Percentiles rank a stretch among this genome's conserved stretches.
These are phyloP conservation scores for Citrus sp. DNA, from an alignment of 345 rosid genomes.

Conservation along the genomic window DNA sequence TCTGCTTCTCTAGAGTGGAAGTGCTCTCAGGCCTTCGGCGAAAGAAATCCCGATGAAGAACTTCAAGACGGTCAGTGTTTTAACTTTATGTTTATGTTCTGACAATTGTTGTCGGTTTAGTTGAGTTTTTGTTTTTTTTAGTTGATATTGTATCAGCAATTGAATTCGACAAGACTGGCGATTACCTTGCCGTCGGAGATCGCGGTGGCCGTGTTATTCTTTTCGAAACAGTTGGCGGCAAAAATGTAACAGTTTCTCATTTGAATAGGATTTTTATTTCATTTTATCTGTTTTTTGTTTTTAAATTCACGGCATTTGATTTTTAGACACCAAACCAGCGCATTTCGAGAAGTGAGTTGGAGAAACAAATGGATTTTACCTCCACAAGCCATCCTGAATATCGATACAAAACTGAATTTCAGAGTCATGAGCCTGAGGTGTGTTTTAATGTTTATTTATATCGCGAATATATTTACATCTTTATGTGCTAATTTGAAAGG, in stretches of 20 bases:
- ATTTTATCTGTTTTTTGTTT: not conserved
- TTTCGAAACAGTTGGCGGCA: slow-evolving; percentile 38
- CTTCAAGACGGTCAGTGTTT: slow-evolving; percentile 40
- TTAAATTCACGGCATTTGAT: slow-evolving; percentile 19
- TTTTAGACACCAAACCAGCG: slow-evolving; percentile 26
- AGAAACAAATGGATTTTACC: slow-evolving; percentile 35
- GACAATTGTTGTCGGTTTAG: not conserved
- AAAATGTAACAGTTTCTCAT: slow-evolving; percentile 28
- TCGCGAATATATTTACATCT: too few species aligned
- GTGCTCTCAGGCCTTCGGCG: slow-evolving; percentile 61
- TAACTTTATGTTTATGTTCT: not conserved
- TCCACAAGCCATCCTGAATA: slow-evolving; percentile 37
- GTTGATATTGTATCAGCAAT: slow-evolving; percentile 53
- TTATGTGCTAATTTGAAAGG: too few species aligned
- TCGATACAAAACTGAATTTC: slow-evolving; percentile 62
- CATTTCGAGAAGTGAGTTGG: slow-evolving; percentile 39
- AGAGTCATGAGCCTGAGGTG: slow-evolving; percentile 77
- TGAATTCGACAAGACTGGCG: slow-evolving; percentile 54
- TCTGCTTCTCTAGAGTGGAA: slow-evolving; percentile 42
- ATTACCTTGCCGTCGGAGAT: slow-evolving; percentile 62
- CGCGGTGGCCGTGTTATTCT: slow-evolving; percentile 61
- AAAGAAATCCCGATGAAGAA: slow-evolving; percentile 45
- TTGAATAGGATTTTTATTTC: not conserved
- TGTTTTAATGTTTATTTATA: not conserved
- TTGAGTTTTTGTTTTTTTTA: slow-evolving; percentile 3